Base-by-base conservation (phyloP, 306 rosid species). In the Prunus dulcis region DNA sequence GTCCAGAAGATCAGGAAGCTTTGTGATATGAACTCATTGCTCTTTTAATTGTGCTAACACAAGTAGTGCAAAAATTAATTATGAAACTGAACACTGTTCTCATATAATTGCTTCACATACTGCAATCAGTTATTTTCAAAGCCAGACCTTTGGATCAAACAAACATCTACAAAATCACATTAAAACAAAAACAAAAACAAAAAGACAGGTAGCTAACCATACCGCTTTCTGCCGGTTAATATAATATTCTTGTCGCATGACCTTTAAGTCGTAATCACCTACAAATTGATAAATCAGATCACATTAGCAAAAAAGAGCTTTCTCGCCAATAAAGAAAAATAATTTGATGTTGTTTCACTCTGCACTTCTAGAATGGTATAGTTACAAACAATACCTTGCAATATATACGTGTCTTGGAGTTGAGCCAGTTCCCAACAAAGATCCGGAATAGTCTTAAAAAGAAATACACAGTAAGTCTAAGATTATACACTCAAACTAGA, bases 201-300 rank as follows among this genome's bases (percentile, higher is more conserved):
- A 72, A 76, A 67, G 58, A 64, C 50, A n/a, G n/a, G 71, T 41
- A 49, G 81, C 20, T 70, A 68, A 77, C 61, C 82, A 64, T 92
- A 95, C 99, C 64, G 93, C 85, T 91, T 92, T 95, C 79, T 95
- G 99, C 67, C 90, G 77, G 71, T 86, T 90, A 76, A 95, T 92
- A 71, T 95, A 95, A 83, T 85, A 89, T 87, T 95, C 97, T 83
- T 95, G 99, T 74, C 99, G 93, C 97, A 92, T 89, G 87, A 95
- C 97, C 87, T 95, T 95, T 83, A 95, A 87, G 83, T 95, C 99
- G 86, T 95, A 95, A 83, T 95, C 99, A 82, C 99, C 99, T 95
- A 86, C 47, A 80, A 64, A 69, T 78, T 47, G 71, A 85, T 63
- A 64, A 34, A 71, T 32, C 76, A 63, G 79, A 74, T 28, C 57